A percentile compares a stretch with the other conserved stretches of the same genome.
Evolutionary conservation across 257 asterid genomes (phyloP).

Genomic region (Salvia hispanica): DNA sequence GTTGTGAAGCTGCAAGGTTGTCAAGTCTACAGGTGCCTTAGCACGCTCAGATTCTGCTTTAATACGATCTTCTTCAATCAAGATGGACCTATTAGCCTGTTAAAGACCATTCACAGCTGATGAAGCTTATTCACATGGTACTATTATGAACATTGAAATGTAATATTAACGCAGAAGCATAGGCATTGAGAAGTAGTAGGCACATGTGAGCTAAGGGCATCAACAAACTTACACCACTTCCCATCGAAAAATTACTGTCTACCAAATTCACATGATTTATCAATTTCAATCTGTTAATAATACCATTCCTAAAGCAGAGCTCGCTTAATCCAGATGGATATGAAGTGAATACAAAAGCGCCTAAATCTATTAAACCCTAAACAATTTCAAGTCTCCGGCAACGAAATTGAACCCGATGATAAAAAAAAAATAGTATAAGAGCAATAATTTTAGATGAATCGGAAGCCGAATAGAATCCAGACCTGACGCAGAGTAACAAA

Average conservation of each 20-base stretch:
- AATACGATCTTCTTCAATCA: slow-evolving; percentile 90
- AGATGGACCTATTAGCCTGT: slow-evolving; percentile 93
- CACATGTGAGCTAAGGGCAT: slow-evolving; percentile 12
- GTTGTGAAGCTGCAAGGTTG: slow-evolving; percentile 93
- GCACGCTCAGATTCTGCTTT: slow-evolving; percentile 91
- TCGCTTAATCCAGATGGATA: neutral
- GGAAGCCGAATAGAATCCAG: slow-evolving; percentile 1
- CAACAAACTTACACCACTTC: neutral
- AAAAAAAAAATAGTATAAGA: neutral
- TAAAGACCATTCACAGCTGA: slow-evolving; percentile 25
- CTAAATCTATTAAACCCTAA: slow-evolving; percentile 37
- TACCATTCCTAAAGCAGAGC: slow-evolving; percentile 10
- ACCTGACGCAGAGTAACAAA: slow-evolving; percentile 95
- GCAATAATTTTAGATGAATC: slow-evolving; percentile 2
- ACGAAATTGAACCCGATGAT: neutral
- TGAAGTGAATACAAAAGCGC: neutral
- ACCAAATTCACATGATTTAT: slow-evolving; percentile 4
- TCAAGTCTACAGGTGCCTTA: slow-evolving; percentile 82
- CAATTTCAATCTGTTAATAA: slow-evolving; percentile 5
- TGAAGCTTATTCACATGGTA: neutral
- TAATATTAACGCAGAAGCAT: neutral
- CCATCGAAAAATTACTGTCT: neutral
- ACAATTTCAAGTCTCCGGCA: neutral
- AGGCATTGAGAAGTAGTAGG: neutral
- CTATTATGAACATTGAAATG: neutral